Evolutionary conservation across 2,329 filamentous ascomycete species (phyloP), one percentile per base, ranked within the genome.

Genomic region (Clonostachys rhizophaga): DNA sequence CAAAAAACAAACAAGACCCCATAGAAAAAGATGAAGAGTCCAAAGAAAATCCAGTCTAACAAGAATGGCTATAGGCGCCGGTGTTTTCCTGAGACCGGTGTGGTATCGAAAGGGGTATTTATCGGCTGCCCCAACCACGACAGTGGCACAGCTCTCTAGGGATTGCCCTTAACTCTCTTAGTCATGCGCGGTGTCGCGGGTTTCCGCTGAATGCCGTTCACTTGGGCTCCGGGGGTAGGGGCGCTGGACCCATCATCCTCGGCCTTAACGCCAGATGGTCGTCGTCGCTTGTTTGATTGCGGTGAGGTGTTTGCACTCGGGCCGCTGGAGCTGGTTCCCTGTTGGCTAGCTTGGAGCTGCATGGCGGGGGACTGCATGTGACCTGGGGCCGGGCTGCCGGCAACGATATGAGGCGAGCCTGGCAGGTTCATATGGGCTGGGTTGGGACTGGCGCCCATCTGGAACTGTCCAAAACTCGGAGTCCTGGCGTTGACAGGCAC

Each of bases 241-340:
- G 71, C 75, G 18, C 66, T 70, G 34, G 70, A 65, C 7, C 67
- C 69, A 20, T 81, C 78, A 11, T 83, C 79, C 51, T 83, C 79
- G 5, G 65, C 61, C 65, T 83, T 83, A 17, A 83, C 76, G 5
- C 72, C 73, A 0, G 78, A 82, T 1, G 78, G 75, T 33, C 79
- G 70, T 55, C 79, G 66, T 46, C 79, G 69, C 64, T 83, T 83
- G 53, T 81, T 81, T 34, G 76, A 79, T 20, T 77, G 74, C 37
- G 81, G 81, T 34, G 79, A 83, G 6, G 83, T 86, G 64, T 85
- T 86, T 48, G 83, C 81, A 58, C 81, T 86, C 7, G 81, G 81
- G 2, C 81, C 83, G 59, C 79, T 82, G 10, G 82, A 85, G 60
- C 70, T 81, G 34, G 82, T 84, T 37, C 83, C 83, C 59, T 86